A percentile compares a stretch with the other conserved stretches of the same genome.
These are phyloP conservation scores for Camellia japonica DNA, from an alignment of 148 eudicot genomes.

Conservation along the genomic window DNA sequence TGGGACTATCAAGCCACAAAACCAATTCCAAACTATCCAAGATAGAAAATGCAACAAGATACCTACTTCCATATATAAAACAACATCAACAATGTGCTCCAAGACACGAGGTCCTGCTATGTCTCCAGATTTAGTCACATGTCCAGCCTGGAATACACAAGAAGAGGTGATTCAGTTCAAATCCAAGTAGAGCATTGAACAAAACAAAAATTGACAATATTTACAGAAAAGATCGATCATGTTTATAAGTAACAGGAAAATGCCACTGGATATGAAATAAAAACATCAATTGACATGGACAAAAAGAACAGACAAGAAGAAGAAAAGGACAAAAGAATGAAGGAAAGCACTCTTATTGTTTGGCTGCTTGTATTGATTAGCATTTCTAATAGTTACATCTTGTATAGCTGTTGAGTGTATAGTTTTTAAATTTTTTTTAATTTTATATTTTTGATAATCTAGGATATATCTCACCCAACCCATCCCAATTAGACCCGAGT, in stretches of 20 bases:
- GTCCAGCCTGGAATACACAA: slow-evolving; percentile 68
- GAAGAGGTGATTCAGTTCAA: slow-evolving; percentile 13
- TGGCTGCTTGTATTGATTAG: too few relatives aligned
- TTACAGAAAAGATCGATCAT: not conserved
- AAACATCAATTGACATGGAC: not conserved
- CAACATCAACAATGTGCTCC: slow-evolving; percentile 97
- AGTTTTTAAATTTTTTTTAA: too few relatives aligned
- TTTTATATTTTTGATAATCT: too few relatives aligned
- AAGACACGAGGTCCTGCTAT: slow-evolving; percentile 96
- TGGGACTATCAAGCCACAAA: not conserved
- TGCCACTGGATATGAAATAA: not conserved
- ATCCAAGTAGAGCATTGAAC: not conserved
- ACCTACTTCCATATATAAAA: slow-evolving; percentile 83
- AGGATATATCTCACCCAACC: too few relatives aligned
- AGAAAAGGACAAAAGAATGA: too few relatives aligned
- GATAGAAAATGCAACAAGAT: slow-evolving; percentile 11
- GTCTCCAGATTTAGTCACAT: slow-evolving; percentile 90
- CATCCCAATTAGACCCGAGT: too few relatives aligned
- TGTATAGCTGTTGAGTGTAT: too few relatives aligned
- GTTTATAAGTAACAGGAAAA: not conserved
- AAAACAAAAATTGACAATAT: not conserved
- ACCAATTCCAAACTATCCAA: slow-evolving; percentile 2
- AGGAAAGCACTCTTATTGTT: too few relatives aligned
- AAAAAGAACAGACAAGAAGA: not conserved
- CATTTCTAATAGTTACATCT: too few relatives aligned